These are phyloP conservation scores for Trametes maxima DNA, from an alignment of 768 basidiomycete genomes.

Conservation along the genomic window DNA sequence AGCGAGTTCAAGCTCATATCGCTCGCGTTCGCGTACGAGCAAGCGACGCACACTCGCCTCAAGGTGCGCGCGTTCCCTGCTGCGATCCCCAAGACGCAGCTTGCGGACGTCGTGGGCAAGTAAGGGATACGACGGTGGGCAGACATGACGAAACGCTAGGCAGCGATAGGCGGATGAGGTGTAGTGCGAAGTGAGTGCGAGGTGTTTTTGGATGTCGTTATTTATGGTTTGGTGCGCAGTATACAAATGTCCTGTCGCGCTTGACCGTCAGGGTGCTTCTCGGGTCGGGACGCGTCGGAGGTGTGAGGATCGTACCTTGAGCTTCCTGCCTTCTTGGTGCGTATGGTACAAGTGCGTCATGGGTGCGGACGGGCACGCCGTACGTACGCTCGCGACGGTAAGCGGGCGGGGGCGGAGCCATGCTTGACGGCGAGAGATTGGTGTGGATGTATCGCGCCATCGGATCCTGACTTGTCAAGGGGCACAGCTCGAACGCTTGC, in stretches of 20 bases:
- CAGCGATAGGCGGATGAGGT: neutral
- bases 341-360: neutral
- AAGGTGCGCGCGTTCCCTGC: conserved; percentile 33
- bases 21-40: conserved; percentile 62
- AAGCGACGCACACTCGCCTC: conserved; percentile 37
- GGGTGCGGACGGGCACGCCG: conserved; percentile 6
- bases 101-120: conserved; percentile 27
- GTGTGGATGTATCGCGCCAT: no score
- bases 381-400: neutral
- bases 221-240: no score
- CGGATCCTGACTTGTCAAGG: neutral
- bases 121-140: neutral
- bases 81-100: conserved; percentile 38
- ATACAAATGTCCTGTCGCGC: no score
- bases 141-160: no score
- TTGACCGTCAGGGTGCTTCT: no score
- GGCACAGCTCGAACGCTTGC: neutral
- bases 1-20: conserved; percentile 45
- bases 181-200: neutral
- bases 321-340: neutral
- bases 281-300: neutral
- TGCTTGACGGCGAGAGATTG: neutral
- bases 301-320: neutral
- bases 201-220: no score
- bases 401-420: neutral